Conservation (phyloP, 306 rosid genomes). For the Pterocarpus santalinus region DNA sequence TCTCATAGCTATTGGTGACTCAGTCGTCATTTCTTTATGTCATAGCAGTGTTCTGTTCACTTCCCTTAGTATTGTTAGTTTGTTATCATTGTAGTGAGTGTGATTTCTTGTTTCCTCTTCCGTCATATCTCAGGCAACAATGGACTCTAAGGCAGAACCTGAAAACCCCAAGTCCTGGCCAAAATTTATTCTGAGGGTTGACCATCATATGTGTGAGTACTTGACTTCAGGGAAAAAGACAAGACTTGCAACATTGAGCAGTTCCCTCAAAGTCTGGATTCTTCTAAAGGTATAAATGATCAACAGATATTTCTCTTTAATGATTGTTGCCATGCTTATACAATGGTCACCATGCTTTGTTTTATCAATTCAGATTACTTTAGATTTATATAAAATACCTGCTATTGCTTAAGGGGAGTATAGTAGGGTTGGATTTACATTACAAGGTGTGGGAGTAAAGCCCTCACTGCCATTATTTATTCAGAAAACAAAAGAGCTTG, state of each 20-base stretch:
- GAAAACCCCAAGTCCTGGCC: conserved; percentile 92
- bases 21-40: conserved; percentile 1
- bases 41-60: conserved; percentile 11
- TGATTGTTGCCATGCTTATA: conserved; percentile 35
- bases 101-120: conserved; percentile 39
- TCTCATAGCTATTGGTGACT: background rate
- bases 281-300: conserved; percentile 73
- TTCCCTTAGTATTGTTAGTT: background rate
- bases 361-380: conserved; percentile 33
- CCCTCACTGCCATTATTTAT: conserved; percentile 2
- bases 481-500: background rate
- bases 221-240: conserved; percentile 85
- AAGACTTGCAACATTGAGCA: conserved; percentile 86
- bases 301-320: background rate
- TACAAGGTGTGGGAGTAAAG: conserved; percentile 20
- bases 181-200: conserved; percentile 83
- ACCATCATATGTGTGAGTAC: conserved; percentile 85
- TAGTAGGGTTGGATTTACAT: conserved; percentile 12
- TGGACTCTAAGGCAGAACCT: conserved; percentile 70
- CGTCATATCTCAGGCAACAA: conserved; percentile 67
- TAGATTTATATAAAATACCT: conserved; percentile 3
- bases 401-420: conserved; percentile 20
- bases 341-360: conserved; percentile 5
- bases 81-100: conserved; percentile 32
- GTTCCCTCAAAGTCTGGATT: conserved; percentile 98